phyloP scores from a whole-genome alignment of 495 filamentous ascomycete species.

The Aspergillus conjunctus region DNA sequence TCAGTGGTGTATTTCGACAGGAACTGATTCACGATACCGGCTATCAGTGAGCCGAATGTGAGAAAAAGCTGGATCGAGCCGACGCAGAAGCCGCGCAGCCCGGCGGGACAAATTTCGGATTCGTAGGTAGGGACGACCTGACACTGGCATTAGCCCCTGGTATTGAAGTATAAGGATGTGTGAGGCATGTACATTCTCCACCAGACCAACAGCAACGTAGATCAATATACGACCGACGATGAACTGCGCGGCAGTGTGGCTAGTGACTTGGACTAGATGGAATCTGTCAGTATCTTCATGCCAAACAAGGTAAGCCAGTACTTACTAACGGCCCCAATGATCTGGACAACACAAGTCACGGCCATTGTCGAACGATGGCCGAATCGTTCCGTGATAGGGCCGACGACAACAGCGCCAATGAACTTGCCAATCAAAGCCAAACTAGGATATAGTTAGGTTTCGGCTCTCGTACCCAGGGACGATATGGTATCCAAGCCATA shows the following conservation, averaged over 20 bases:
- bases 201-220: conserved; percentile 1
- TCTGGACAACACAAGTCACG: neutral
- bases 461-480: neutral
- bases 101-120: conserved; percentile 3
- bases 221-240: conserved; percentile 2
- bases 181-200: neutral
- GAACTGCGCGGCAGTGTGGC: neutral
- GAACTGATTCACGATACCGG: neutral
- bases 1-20: neutral
- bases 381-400: conserved; percentile 1
- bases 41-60: conserved; percentile 1
- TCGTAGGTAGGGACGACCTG: conserved; percentile 8
- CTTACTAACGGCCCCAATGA: conserved; percentile 2
- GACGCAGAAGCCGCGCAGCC: neutral
- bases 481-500: neutral
- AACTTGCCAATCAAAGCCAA: conserved; percentile 2
- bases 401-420: neutral
- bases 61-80: conserved; percentile 5
- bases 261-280: conserved; percentile 3
- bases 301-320: conserved; percentile 2
- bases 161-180: neutral
- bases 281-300: neutral
- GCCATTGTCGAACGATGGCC: neutral
- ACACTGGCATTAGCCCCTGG: neutral
- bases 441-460: neutral